Evolutionary conservation across 306 rosid genomes (phyloP), one percentile per base, ranked within the genome.

Genomic region (Sesbania bispinosa): DNA sequence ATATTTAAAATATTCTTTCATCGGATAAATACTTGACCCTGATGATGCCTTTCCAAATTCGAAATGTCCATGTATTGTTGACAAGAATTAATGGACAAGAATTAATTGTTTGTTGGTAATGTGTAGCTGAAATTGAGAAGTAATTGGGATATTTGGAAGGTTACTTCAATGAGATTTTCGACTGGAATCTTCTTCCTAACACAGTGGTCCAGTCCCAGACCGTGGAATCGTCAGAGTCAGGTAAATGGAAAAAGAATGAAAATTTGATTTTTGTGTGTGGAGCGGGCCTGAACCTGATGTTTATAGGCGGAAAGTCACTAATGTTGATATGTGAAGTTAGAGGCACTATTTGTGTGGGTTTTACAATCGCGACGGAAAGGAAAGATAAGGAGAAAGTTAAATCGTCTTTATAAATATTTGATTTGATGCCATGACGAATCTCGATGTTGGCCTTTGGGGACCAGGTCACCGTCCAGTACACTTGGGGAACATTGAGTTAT

Each of bases 1-100:
- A 88, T 67, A 84, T 70, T 33, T 45, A 53, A 73, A 72, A 77
- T 74, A 88, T 90, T 86, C 86, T 84, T 90, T 86, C 42, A 79
- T 88, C 84, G 27, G 69, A 79, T 75, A 64, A 30, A 76, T 53
- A 33, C 58, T 42, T 35, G 47, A 4, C 9, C 7, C 7, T 39
- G 10, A 35, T 9, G 47, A 23, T 70, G 19, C 30, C 48, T 50
- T 59, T 78, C 14, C 16, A 42, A 59, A 16, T 57, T 23, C 32
- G 14, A 8, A 24, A 8, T 62, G 59, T 43, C 62, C 2, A n/a
- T 52, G 19, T 33, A 29, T 26, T 45, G 75, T 45, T 59, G 66
- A 77, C 57, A 38, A 43, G n/a, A n/a, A n/a, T n/a, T n/a, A n/a
- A n/a, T n/a, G n/a, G n/a, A n/a, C n/a, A n/a, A n/a, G n/a, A n/a